Conservation (phyloP, 768 basidiomycete genomes). For the Crucibulum laeve region DNA sequence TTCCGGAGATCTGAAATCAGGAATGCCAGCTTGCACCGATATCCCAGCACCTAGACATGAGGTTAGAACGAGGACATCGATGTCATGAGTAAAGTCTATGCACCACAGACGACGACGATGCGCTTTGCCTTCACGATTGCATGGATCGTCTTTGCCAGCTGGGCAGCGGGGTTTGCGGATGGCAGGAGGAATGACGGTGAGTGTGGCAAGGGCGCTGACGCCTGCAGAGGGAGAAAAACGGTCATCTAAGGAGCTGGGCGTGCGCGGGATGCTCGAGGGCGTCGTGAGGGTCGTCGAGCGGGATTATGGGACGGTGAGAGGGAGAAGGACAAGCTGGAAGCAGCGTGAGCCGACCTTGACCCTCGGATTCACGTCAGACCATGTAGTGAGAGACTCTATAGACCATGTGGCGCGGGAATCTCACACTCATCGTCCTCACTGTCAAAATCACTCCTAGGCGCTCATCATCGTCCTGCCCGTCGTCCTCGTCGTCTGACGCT, state of each 20-base stretch:
- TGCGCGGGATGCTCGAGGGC: too few species aligned
- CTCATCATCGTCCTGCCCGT: too few species aligned
- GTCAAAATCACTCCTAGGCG: not conserved
- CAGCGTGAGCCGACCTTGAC: too few species aligned
- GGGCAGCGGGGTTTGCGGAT: conserved; percentile 38
- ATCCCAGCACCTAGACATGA: conserved; percentile 71
- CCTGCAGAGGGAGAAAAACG: conserved; percentile 57
- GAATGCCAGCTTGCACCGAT: conserved; percentile 83
- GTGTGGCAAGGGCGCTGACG: conserved; percentile 37
- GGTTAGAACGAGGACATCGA: conserved; percentile 5
- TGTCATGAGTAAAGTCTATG: conserved; percentile 22
- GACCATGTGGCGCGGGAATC: conserved; percentile 18
- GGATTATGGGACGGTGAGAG: not conserved
- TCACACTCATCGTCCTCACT: conserved; percentile 1
- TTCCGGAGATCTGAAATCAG: conserved; percentile 81
- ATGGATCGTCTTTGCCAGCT: conserved; percentile 52
- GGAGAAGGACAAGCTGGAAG: conserved; percentile 5
- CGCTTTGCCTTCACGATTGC: conserved; percentile 76
- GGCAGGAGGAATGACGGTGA: conserved; percentile 53
- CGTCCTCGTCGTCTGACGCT: too few species aligned
- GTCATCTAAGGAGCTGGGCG: conserved; percentile 43
- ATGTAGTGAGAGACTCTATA: not conserved
- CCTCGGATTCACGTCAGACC: too few species aligned
- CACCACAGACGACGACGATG: conserved; percentile 85
- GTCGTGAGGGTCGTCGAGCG: too few species aligned